phyloP scores from a whole-genome alignment of 495 filamentous ascomycete species.

The Aspergillus sclerotioniger region DNA sequence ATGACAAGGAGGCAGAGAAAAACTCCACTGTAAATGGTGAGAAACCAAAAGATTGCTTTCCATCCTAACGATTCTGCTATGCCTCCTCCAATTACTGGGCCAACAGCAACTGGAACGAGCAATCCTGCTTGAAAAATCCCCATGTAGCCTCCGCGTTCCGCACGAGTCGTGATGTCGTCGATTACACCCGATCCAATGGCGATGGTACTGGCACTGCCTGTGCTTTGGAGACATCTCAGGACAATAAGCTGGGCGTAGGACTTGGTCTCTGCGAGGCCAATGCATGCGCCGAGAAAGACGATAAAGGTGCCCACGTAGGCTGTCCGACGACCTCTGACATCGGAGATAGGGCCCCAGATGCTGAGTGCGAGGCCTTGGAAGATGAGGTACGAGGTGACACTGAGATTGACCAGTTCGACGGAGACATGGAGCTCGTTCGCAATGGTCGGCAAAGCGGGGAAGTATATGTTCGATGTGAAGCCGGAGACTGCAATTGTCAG shows the following conservation, averaged over 20 bases:
- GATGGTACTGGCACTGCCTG: conserved; percentile 52
- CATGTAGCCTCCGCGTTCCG: too few relatives aligned
- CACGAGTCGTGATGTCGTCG: too few relatives aligned
- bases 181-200: conserved; percentile 57
- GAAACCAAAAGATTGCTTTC: too few relatives aligned
- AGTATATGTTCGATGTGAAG: conserved; percentile 56
- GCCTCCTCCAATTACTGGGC: too few relatives aligned
- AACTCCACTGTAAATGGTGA: too few relatives aligned
- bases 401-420: conserved; percentile 46
- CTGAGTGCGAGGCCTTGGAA: conserved; percentile 52
- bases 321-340: conserved; percentile 46
- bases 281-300: conserved; percentile 46
- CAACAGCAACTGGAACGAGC: too few relatives aligned
- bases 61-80: too few relatives aligned
- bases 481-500: conserved; percentile 40
- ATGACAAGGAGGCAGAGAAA: too few relatives aligned
- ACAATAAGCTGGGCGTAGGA: conserved; percentile 48
- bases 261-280: conserved; percentile 46
- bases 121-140: too few relatives aligned
- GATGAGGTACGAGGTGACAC: conserved; percentile 52
- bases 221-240: conserved; percentile 49
- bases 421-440: conserved; percentile 42
- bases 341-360: conserved; percentile 51
- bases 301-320: conserved; percentile 47
- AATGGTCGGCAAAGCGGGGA: conserved; percentile 48